A percentile compares a stretch with the other conserved stretches of the same genome.
Conservation (phyloP, 2,329 filamentous ascomycete species). For the Rhexocercosporidium sp. region DNA sequence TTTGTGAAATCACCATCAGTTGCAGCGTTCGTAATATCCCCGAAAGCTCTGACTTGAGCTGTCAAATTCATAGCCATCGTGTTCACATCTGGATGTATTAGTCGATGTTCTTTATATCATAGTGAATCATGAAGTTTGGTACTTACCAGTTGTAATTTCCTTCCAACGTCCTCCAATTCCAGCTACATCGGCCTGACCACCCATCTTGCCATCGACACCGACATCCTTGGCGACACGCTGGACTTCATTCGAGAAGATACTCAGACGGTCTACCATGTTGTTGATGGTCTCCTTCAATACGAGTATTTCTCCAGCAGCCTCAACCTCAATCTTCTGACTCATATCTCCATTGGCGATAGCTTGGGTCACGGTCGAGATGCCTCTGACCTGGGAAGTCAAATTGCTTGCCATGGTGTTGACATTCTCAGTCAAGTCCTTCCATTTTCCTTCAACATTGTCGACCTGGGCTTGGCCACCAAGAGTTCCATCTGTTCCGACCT, state of each 20-base stretch:
- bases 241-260: conserved; percentile 95
- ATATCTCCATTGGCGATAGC: conserved; percentile 95
- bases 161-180: conserved; percentile 96
- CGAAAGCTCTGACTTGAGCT: conserved; percentile 96
- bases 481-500: conserved; percentile 95
- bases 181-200: conserved; percentile 92
- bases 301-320: conserved; percentile 93
- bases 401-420: conserved; percentile 79
- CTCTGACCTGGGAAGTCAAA: conserved; percentile 76
- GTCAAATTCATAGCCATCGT: conserved; percentile 70
- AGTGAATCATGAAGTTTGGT: neutral
- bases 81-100: conserved; percentile 40
- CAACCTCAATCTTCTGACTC: conserved; percentile 93
- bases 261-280: conserved; percentile 96
- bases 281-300: conserved; percentile 96
- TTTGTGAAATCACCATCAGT: conserved; percentile 98
- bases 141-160: conserved; percentile 85
- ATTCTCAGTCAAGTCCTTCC: conserved; percentile 94
- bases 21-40: conserved; percentile 96
- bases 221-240: conserved; percentile 96
- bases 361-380: conserved; percentile 92
- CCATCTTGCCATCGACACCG: conserved; percentile 98
- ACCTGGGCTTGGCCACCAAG: conserved; percentile 93
- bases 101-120: neutral
- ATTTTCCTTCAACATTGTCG: conserved; percentile 95